These are phyloP conservation scores for Boehmeria nivea DNA, from an alignment of 306 rosid genomes.

Conservation along the genomic window DNA sequence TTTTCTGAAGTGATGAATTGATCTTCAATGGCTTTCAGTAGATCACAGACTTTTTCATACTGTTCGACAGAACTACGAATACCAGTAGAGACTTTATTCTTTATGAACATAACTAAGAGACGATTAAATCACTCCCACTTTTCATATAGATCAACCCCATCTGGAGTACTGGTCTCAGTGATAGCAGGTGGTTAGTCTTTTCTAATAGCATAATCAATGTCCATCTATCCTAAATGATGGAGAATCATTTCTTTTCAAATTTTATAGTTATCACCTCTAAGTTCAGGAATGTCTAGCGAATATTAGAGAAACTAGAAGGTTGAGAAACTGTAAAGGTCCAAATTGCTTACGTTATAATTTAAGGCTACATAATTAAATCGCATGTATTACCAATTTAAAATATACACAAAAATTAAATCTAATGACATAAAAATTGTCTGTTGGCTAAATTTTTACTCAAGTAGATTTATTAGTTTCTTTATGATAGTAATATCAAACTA, in stretches of 20 bases:
- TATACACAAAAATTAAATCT: background rate
- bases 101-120: background rate
- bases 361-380: background rate
- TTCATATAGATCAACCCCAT: background rate
- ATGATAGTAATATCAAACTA: background rate
- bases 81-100: background rate
- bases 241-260: conserved; percentile 1
- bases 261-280: background rate
- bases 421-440: conserved; percentile 5
- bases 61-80: background rate
- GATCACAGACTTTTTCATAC: background rate
- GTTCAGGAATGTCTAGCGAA: background rate
- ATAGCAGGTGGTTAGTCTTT: background rate
- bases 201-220: conserved; percentile 1
- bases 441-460: conserved; percentile 4
- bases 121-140: background rate
- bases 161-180: background rate
- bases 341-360: background rate
- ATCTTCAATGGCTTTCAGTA: background rate
- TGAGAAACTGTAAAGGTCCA: too few species aligned
- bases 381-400: conserved; percentile 10
- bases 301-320: too few species aligned
- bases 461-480: too few species aligned
- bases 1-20: conserved; percentile 7
- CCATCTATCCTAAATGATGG: background rate